Percentiles rank a stretch among this genome's conserved stretches.
phyloP scores from a whole-genome alignment of 83 land plant genomes.

The Larix sibirica region DNA sequence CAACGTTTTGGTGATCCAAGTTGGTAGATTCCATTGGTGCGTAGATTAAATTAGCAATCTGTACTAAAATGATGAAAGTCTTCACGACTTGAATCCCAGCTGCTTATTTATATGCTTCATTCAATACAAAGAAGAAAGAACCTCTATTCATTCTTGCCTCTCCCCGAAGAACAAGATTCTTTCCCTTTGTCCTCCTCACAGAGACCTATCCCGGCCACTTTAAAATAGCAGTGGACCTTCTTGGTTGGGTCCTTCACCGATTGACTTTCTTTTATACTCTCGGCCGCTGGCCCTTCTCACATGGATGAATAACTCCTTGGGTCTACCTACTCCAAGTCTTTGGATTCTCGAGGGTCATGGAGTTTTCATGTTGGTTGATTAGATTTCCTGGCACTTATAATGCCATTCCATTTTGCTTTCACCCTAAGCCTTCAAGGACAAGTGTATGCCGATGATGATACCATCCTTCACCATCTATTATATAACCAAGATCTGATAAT shows the following conservation, averaged over 20 bases:
- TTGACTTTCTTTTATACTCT: conserved; percentile 16
- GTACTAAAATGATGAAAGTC: conserved; percentile 1
- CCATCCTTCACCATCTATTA: not conserved
- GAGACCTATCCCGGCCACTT: not conserved
- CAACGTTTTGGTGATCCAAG: conserved; percentile 11
- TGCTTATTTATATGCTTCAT: not conserved
- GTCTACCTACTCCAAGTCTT: conserved; percentile 1
- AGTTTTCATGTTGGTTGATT: conserved; percentile 2
- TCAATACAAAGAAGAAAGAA: not conserved
- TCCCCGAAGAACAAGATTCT: not conserved
- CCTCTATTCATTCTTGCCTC: not conserved
- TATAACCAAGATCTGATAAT: not conserved
- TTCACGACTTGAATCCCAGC: not conserved
- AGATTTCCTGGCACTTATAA: not conserved
- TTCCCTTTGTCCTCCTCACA: conserved; percentile 3
- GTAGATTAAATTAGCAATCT: not conserved
- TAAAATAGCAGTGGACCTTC: too few relatives aligned
- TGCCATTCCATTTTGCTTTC: not conserved
- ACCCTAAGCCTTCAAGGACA: not conserved
- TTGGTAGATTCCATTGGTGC: conserved; percentile 6
- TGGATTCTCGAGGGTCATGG: conserved; percentile 3
- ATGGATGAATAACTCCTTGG: conserved; percentile 8
- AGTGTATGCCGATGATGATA: conserved; percentile 7
- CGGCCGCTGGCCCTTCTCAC: not conserved
- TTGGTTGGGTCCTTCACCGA: not conserved